Base-by-base conservation (phyloP, 345 rosid species). In the Turritis glabra region DNA sequence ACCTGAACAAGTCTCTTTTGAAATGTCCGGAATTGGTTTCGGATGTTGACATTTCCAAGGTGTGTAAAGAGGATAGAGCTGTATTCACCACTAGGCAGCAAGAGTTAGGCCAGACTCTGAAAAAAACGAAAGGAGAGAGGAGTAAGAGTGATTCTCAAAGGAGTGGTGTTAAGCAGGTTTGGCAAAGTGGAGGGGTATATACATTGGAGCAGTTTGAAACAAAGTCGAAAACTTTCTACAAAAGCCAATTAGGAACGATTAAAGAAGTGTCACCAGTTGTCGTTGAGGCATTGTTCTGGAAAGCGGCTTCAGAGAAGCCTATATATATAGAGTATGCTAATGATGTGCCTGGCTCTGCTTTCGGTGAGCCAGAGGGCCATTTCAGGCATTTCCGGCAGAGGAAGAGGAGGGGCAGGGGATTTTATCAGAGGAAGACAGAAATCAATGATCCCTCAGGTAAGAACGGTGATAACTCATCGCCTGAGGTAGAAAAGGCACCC, bases 271-370 rank as follows among this genome's bases (percentile, higher is more conserved):
- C 90, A 32, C 93, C 98, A 0, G 81, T 86, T 77, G 89, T 77
- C 66, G 69, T 90, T 7, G 99, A 96, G 82, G 82, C 97, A 47
- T 77, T 92, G 80, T 96, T 96, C 72, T 96, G 99, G 99, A 89
- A 87, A 82, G 83, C 86, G 4, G 89, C 96, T 67, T 88, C 77
- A 1, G 97, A 92, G 80, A 96, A 90, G 80, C 94, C 97, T 58
- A 84, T 90, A 58, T 84, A 84, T 67, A 84, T 96, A 61, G 99
- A 96, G 68, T 96, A 96, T 87, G 98, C 99, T n/a, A 96, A 96
- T 77, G 98, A 96, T 87, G 98, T 96, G 19, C 98, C 99, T 3
- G 99, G 99, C 12, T 92, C 99, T 8, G 98, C 77, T 59, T 96
- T 96, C 74, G 97, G 95, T 40, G 90, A 96, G 64, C 93, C 97